Evolutionary conservation across 2,329 filamentous ascomycete species (phyloP).

Genomic region (Acephala macrosclerotiorum): DNA sequence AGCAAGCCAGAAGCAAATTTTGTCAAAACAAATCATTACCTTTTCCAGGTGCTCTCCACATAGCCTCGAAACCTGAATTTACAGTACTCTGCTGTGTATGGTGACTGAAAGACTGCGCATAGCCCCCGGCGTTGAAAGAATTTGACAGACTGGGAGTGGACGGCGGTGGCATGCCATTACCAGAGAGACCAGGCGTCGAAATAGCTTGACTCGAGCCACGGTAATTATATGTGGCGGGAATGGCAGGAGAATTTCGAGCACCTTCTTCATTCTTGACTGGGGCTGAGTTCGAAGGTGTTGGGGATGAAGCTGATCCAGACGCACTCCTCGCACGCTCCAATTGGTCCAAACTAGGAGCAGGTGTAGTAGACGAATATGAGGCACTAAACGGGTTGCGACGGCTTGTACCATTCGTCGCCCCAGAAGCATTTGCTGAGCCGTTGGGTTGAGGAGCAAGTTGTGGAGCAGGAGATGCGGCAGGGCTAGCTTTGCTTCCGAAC

Average conservation of each 20-base stretch:
- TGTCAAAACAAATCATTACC: conserved; percentile 47
- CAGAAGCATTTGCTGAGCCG: conserved; percentile 45
- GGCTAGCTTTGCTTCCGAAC: conserved; percentile 66
- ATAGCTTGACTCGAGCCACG: conserved; percentile 50
- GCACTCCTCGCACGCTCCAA: conserved; percentile 43
- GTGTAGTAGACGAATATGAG: conserved; percentile 32
- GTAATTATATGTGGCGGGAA: conserved; percentile 34
- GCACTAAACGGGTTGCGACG: conserved; percentile 43
- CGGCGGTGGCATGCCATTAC: conserved; percentile 42
- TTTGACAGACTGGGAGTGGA: conserved; percentile 38
- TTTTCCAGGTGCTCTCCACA: conserved; percentile 53
- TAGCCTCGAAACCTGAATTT: conserved; percentile 50
- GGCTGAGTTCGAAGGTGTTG: conserved; percentile 41
- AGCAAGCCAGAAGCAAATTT: conserved; percentile 8
- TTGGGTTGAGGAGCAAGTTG: conserved; percentile 55
- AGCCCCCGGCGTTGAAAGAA: conserved; percentile 35
- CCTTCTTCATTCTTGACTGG: conserved; percentile 49
- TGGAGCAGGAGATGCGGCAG: conserved; percentile 59
- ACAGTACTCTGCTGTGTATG: conserved; percentile 40
- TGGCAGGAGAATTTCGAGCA: conserved; percentile 41
- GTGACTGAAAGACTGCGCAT: conserved; percentile 43
- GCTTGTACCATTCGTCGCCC: conserved; percentile 34
- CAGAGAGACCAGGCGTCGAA: conserved; percentile 36
- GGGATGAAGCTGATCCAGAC: conserved; percentile 43
- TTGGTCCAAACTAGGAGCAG: conserved; percentile 39